These are phyloP conservation scores for Nidularia pulvinata DNA, from an alignment of 768 basidiomycete genomes.

Conservation along the genomic window DNA sequence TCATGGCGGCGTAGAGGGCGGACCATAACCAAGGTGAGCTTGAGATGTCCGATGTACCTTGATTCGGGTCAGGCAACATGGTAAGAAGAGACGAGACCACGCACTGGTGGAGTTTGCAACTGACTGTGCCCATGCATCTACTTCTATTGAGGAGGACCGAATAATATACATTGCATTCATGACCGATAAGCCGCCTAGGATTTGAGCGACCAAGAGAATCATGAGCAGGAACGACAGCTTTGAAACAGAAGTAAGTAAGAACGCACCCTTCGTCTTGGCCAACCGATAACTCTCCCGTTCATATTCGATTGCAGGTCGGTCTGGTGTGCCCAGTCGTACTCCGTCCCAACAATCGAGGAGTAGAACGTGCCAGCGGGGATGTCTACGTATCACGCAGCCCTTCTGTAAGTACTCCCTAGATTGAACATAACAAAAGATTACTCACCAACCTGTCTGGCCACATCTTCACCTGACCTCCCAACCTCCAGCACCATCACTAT, in stretches of 20 bases:
- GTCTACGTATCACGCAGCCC: conserved; percentile 21
- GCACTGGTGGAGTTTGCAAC: too few relatives aligned
- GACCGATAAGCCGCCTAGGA: conserved; percentile 61
- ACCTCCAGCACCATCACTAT: conserved; percentile 38
- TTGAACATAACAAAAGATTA: neutral
- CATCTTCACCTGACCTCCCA: conserved; percentile 24
- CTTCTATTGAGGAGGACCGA: conserved; percentile 41
- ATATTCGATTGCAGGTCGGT: conserved; percentile 40
- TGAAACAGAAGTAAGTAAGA: neutral
- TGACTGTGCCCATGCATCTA: conserved; percentile 36
- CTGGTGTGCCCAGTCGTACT: conserved; percentile 49
- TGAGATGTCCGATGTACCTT: too few relatives aligned
- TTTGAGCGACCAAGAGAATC: conserved; percentile 6
- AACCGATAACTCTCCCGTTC: conserved; percentile 36
- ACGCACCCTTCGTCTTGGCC: conserved; percentile 55
- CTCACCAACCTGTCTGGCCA: neutral
- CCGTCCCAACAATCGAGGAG: conserved; percentile 36
- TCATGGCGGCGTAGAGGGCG: too few relatives aligned
- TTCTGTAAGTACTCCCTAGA: neutral
- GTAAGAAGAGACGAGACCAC: too few relatives aligned
- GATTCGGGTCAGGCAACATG: too few relatives aligned
- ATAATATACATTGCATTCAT: conserved; percentile 65
- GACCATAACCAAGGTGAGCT: too few relatives aligned
- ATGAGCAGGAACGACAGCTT: neutral
- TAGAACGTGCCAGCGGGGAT: conserved; percentile 48